A percentile compares a stretch with the other conserved stretches of the same genome.
Conservation (phyloP, 805 yeast genomes). For the Saccharomycopsis oosterbeekiorum region DNA sequence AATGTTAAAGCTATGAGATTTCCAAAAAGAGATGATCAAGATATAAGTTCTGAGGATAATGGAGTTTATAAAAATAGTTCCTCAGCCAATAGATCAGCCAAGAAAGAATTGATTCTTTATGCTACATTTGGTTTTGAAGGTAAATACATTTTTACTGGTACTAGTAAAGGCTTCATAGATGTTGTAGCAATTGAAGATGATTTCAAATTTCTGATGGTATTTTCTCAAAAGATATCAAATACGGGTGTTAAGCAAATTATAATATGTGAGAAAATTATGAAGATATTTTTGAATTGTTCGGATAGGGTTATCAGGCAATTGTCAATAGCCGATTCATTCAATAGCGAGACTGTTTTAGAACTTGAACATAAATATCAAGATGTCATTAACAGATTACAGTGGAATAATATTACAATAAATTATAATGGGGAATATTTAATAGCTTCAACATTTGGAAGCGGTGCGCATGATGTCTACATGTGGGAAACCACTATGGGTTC, state of each 20-base stretch:
- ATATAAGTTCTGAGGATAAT: neutral
- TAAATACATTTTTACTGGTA: constrained; percentile 56
- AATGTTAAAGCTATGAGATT: constrained; percentile 21
- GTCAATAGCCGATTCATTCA: constrained; percentile 33
- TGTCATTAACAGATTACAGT: constrained; percentile 76
- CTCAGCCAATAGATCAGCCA: constrained; percentile 21
- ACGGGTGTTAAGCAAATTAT: constrained; percentile 63
- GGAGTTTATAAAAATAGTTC: constrained; percentile 18
- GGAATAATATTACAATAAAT: constrained; percentile 75
- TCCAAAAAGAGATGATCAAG: constrained; percentile 19
- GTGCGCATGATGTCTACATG: constrained; percentile 75
- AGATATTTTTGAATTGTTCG: constrained; percentile 64
- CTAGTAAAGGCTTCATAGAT: constrained; percentile 70
- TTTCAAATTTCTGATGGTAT: constrained; percentile 28
- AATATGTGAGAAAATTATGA: constrained; percentile 46
- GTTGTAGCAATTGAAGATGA: constrained; percentile 26
- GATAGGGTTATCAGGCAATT: constrained; percentile 67
- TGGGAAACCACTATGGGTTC: constrained; percentile 91
- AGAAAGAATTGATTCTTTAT: constrained; percentile 39
- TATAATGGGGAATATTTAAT: constrained; percentile 74
- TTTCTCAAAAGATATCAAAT: constrained; percentile 47
- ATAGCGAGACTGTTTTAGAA: constrained; percentile 31
- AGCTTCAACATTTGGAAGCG: constrained; percentile 78
- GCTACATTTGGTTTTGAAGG: constrained; percentile 45
- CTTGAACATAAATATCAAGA: constrained; percentile 81